Conservation (phyloP, 83 land plant species). For the Larix sibirica region DNA sequence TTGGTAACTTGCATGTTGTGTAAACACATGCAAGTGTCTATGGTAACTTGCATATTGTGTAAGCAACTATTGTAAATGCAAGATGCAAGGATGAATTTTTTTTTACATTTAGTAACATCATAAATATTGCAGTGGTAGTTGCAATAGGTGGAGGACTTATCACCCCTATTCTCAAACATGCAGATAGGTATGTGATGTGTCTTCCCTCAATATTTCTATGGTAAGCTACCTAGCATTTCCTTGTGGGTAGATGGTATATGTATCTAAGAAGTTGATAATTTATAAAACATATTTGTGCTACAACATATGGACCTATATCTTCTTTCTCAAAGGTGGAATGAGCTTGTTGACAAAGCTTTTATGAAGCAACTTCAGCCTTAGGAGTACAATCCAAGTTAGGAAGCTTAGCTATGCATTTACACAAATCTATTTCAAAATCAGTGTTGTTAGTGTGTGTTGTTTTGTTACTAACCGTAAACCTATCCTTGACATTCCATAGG, state of each 20-base stretch:
- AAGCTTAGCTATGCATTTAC: not conserved
- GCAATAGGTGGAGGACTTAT: slow-evolving; percentile 97
- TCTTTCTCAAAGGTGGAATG: slow-evolving; percentile 93
- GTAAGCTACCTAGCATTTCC: not conserved
- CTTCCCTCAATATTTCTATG: not conserved
- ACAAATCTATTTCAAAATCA: not conserved
- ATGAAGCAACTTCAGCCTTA: slow-evolving; percentile 93
- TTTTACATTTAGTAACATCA: slow-evolving; percentile 76
- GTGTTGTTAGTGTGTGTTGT: not conserved
- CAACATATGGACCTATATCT: slow-evolving; percentile 90
- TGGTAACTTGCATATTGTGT: too few species aligned
- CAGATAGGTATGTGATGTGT: slow-evolving; percentile 71
- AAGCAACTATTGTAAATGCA: slow-evolving; percentile 80
- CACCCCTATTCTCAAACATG: slow-evolving; percentile 97
- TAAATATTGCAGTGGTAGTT: slow-evolving; percentile 98
- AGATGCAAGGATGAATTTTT: slow-evolving; percentile 97
- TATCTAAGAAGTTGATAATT: not conserved
- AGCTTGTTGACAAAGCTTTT: slow-evolving; percentile 87
- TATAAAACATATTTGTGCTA: not conserved
- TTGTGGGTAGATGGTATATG: not conserved
- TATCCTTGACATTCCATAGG: slow-evolving; percentile 40
- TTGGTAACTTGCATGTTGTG: too few species aligned
- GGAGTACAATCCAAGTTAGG: slow-evolving; percentile 92
- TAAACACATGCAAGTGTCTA: too few species aligned
- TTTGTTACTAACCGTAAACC: not conserved